Conservation (phyloP, 2,329 filamentous ascomycete species). For the Alternaria sp. region DNA sequence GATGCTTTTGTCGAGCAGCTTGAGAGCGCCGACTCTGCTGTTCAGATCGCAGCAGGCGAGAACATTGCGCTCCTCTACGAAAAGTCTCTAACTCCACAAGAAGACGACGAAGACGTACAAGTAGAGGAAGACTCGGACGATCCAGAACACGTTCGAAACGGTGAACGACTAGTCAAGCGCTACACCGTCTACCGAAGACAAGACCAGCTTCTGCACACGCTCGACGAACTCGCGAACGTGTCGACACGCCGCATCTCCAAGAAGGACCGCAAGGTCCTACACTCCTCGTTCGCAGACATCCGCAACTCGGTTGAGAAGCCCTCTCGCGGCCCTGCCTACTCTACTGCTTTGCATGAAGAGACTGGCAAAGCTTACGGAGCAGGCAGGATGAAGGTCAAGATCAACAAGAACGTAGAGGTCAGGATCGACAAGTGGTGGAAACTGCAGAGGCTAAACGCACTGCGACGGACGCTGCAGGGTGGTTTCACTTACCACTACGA, state of each 20-base stretch:
- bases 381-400: constrained; percentile 66
- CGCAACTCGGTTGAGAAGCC: constrained; percentile 72
- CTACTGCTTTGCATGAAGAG: constrained; percentile 68
- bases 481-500: constrained; percentile 51
- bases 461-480: constrained; percentile 66
- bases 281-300: constrained; percentile 71
- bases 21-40: constrained; percentile 73
- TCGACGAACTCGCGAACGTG: constrained; percentile 67
- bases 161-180: constrained; percentile 63
- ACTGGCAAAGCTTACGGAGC: constrained; percentile 66
- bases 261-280: constrained; percentile 71
- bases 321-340: constrained; percentile 70
- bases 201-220: constrained; percentile 66
- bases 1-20: constrained; percentile 88
- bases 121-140: constrained; percentile 61
- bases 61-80: constrained; percentile 87
- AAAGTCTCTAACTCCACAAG: constrained; percentile 68
- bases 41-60: constrained; percentile 79
- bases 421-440: constrained; percentile 79
- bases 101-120: constrained; percentile 63
- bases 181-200: constrained; percentile 73
- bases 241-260: constrained; percentile 70
- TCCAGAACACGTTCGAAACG: constrained; percentile 41
- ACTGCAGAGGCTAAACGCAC: constrained; percentile 67
- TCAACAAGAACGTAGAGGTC: constrained; percentile 67